phyloP scores from a whole-genome alignment of 352 stramenopile species.

The Pythium vanterpoolii region DNA sequence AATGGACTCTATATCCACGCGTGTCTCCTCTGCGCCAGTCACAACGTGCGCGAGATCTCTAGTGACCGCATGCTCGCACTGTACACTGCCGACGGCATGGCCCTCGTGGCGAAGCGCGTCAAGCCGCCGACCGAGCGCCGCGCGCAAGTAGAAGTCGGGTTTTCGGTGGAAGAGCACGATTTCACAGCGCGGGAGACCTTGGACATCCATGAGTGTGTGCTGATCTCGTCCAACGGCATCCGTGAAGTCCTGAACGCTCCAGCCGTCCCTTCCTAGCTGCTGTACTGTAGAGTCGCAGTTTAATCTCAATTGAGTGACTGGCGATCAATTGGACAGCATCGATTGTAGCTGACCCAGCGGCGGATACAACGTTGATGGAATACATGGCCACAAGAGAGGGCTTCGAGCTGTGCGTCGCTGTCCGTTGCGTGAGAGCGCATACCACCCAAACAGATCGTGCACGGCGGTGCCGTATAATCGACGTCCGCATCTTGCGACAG shows the following conservation, averaged over 20 bases:
- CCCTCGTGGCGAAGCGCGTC: conserved; percentile 31
- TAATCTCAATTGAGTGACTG: conserved; percentile 12
- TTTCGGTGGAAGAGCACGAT: conserved; percentile 25
- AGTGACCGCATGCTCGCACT: conserved; percentile 52
- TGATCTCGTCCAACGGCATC: conserved; percentile 53
- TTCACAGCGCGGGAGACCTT: conserved; percentile 24
- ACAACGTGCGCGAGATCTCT: conserved; percentile 65
- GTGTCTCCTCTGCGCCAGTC: conserved; percentile 67
- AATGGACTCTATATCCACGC: conserved; percentile 39
- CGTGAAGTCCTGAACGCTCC: conserved; percentile 32
- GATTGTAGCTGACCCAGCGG: conserved; percentile 24
- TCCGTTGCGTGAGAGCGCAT: background rate
- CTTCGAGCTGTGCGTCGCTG: conserved; percentile 1
- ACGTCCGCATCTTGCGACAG: background rate
- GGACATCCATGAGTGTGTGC: conserved; percentile 40
- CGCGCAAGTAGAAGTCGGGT: conserved; percentile 28
- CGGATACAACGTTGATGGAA: conserved; percentile 32
- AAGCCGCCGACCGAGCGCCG: conserved; percentile 28
- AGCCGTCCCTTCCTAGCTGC: too few species aligned
- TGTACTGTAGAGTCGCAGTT: background rate
- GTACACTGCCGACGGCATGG: conserved; percentile 44
- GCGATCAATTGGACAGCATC: conserved; percentile 36
- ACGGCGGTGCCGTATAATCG: background rate
- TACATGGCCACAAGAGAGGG: conserved; percentile 29
- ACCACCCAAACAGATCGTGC: conserved; percentile 29